Evolutionary conservation across 2,329 filamentous ascomycete species (phyloP).

Genomic region (Fusarium agapanthi): DNA sequence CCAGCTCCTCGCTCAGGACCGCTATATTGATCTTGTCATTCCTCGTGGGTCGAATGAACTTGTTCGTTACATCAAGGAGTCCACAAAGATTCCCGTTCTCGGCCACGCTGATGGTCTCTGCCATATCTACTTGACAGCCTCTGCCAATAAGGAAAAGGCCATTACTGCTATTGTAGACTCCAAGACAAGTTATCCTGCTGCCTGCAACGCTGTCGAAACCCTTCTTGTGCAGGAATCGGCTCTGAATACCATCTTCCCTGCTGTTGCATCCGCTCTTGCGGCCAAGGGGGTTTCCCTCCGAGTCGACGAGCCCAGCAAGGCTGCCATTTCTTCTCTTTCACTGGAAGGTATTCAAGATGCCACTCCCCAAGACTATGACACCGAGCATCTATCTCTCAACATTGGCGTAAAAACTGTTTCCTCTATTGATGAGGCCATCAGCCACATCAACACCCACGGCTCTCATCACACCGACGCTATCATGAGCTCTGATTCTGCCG

Average conservation of each 20-base stretch:
- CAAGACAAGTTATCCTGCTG: constrained; percentile 93
- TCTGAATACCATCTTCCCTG: constrained; percentile 72
- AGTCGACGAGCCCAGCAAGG: constrained; percentile 77
- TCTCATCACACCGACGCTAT: constrained; percentile 96
- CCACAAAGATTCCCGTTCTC: constrained; percentile 93
- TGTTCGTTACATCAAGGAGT: constrained; percentile 87
- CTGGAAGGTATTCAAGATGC: constrained; percentile 69
- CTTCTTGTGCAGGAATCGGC: constrained; percentile 82
- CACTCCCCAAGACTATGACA: constrained; percentile 77
- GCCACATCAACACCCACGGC: constrained; percentile 90
- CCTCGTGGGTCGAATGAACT: constrained; percentile 91
- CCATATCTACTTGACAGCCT: constrained; percentile 81
- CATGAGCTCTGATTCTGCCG: constrained; percentile 72
- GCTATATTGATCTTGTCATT: constrained; percentile 93
- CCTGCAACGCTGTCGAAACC: constrained; percentile 94
- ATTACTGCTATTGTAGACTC: constrained; percentile 84
- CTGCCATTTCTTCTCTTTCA: constrained; percentile 61
- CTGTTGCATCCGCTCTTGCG: constrained; percentile 77
- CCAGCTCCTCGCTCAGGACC: constrained; percentile 84
- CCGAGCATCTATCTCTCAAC: constrained; percentile 87
- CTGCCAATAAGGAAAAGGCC: constrained; percentile 77
- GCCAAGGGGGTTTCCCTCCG: constrained; percentile 81
- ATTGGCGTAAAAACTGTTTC: constrained; percentile 85
- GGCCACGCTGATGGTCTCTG: constrained; percentile 97
- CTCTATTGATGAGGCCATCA: constrained; percentile 74